Conservation (phyloP, 2,329 filamentous ascomycete species). For the Penicillium concentricum region DNA sequence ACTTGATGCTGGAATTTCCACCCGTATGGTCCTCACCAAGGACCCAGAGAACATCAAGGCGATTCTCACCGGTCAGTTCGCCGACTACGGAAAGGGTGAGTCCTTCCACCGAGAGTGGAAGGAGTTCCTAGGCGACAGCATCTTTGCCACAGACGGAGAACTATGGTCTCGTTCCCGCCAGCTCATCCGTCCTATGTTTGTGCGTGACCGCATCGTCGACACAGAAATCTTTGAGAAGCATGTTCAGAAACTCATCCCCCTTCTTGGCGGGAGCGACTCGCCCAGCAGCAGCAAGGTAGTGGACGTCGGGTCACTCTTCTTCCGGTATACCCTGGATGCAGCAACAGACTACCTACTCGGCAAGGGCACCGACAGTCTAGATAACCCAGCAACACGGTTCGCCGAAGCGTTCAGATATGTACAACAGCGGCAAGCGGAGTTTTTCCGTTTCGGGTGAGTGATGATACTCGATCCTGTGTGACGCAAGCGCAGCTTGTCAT, state of each 20-base stretch:
- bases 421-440: constrained; percentile 69
- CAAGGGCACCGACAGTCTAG: constrained; percentile 62
- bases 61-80: constrained; percentile 81
- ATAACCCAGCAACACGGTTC: constrained; percentile 66
- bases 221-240: constrained; percentile 80
- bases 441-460: constrained; percentile 61
- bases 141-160: constrained; percentile 77
- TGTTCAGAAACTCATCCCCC: constrained; percentile 67
- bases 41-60: constrained; percentile 92
- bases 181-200: constrained; percentile 82
- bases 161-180: constrained; percentile 81
- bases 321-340: constrained; percentile 78
- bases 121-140: constrained; percentile 79
- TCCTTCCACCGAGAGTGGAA: constrained; percentile 72
- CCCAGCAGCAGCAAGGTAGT: constrained; percentile 48
- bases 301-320: constrained; percentile 75
- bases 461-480: background rate
- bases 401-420: constrained; percentile 80
- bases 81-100: constrained; percentile 77
- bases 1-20: constrained; percentile 30
- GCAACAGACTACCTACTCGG: constrained; percentile 85
- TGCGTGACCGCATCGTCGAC: constrained; percentile 80
- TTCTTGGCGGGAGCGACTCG: constrained; percentile 56
- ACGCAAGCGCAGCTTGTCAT: background rate
- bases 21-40: constrained; percentile 69